phyloP scores from a whole-genome alignment of 805 yeast species.

The Ogataea paraovalis region DNA sequence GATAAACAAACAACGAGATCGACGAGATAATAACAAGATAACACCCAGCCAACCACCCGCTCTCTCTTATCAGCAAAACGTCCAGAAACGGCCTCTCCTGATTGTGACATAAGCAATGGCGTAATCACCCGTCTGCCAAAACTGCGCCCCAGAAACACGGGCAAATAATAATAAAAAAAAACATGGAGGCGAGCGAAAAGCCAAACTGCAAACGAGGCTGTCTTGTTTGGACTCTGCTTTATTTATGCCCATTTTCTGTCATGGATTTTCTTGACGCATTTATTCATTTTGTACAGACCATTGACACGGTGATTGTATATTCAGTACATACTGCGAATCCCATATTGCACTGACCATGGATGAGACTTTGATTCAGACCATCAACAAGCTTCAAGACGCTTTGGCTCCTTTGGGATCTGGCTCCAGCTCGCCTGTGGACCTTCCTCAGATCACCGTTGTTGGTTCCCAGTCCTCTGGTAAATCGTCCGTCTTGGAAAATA shows the following conservation, averaged over 20 bases:
- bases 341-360: no score
- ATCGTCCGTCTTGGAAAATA: conserved; percentile 84
- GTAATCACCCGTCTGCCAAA: neutral
- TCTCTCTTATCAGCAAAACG: neutral
- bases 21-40: no score
- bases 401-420: conserved; percentile 94
- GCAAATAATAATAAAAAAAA: no score
- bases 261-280: no score
- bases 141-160: neutral
- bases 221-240: no score
- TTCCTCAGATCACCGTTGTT: conserved; percentile 93
- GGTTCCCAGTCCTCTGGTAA: conserved; percentile 91
- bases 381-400: conserved; percentile 93
- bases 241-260: no score
- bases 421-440: conserved; percentile 80
- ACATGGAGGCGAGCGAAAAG: no score
- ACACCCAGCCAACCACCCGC: no score
- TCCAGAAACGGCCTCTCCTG: neutral
- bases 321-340: no score
- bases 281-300: no score
- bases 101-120: neutral
- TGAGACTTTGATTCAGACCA: conserved; percentile 73
- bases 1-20: neutral
- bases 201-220: no score
- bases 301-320: no score